Conservation (phyloP, 176 grass and related monocot species). For the Rhynchospora breviuscula region DNA sequence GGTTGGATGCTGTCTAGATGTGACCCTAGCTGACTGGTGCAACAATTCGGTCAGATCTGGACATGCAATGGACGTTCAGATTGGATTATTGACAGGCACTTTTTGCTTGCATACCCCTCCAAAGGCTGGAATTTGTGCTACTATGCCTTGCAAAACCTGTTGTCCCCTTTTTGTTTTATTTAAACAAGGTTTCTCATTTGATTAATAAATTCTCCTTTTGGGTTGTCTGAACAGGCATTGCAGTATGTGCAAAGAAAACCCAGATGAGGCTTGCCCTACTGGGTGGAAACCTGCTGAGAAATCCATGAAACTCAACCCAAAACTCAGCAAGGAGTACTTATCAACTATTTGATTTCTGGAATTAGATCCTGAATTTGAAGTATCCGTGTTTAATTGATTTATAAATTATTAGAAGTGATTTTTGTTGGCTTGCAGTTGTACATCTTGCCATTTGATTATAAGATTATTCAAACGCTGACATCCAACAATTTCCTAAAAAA, state of each 20-base stretch:
- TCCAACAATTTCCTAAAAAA: neutral
- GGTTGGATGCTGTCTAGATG: neutral
- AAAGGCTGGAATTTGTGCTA: neutral
- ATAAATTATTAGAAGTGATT: neutral
- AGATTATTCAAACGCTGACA: neutral
- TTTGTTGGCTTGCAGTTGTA: neutral
- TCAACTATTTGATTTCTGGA: conserved; percentile 47
- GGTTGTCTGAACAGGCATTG: conserved; percentile 49
- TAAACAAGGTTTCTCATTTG: neutral
- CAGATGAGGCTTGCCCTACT: conserved; percentile 84
- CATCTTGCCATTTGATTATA: neutral
- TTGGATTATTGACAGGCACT: neutral
- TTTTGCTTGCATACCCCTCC: neutral
- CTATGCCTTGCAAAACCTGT: neutral
- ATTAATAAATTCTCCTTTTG: neutral
- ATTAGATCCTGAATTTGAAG: neutral
- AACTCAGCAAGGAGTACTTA: conserved; percentile 85
- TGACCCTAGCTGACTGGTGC: neutral
- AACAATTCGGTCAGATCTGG: neutral
- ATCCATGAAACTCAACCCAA: conserved; percentile 83
- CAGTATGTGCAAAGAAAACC: conserved; percentile 95
- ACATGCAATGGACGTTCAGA: neutral
- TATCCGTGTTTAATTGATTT: neutral
- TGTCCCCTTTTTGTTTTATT: neutral
- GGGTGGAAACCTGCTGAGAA: conserved; percentile 82